Evolutionary conservation across 1,284 basidiomycete genomes (phyloP), one percentile per base, ranked within the genome.

Genomic region (Xerocomus nothofagi): DNA sequence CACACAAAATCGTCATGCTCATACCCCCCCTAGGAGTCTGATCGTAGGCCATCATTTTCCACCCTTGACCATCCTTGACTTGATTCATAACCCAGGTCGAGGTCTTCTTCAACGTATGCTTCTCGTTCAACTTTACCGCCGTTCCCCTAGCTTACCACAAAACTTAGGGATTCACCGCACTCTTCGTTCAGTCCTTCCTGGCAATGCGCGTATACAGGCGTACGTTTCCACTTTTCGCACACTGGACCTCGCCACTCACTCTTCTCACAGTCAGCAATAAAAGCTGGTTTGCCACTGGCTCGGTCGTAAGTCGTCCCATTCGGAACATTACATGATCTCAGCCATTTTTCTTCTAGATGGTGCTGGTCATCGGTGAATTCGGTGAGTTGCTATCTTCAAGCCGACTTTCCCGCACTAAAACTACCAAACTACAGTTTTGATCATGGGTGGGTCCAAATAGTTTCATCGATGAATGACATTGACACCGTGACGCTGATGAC

Each of bases 291-390:
- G 55, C 55, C 6, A 67, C 67, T n/a, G 36, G 50, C 21, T 47
- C 53, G 1, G 67, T 68, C 29, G 59, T 68, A 46, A 17, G 63
- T 52, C 3, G 12, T 14, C 0, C 5, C 6, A 4, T 30, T 29
- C 11, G 18, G 4, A 14, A 31, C 15, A 5, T 17, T 15, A 24
- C 1, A 2, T 10, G 0, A 24, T 44, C 18, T 8, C 40, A 65
- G 8, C n/a, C 10, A 9, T 24, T 11, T 20, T 29, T 29, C 26
- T 27, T 31, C n/a, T 20, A 66, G 67, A 54, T 70, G 55, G 0
- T 17, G 6, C 53, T 84, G 15, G 74, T 83, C 21, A 39, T 74
- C 4, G 74, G 68, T 14, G 79, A 83, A 66, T 81, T 84, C 49
- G 69, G 82, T 80, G 58, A 49, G 74, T 58, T n/a, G 1, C n/a